Base-by-base conservation (phyloP, 2,329 filamentous ascomycete genomes). In the Curvularia sp. region DNA sequence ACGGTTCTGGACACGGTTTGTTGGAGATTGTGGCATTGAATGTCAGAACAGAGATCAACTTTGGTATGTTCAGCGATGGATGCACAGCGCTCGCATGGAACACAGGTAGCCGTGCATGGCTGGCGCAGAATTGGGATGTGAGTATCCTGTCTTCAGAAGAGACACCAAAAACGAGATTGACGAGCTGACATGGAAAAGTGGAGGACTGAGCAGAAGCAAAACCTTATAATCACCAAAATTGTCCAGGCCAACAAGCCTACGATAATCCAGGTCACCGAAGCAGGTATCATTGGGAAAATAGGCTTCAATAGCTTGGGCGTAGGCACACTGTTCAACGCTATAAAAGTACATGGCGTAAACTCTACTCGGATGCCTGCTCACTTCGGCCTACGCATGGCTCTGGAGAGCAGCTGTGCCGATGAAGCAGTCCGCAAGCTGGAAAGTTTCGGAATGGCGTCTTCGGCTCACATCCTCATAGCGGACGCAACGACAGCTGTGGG, bases 261-360 rank as follows among this genome's bases (percentile, higher is more conserved):
- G 1, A 81, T 87, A 55, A 72, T 81, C 15, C 86, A 85, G 77
- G 77, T 87, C 21, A 87, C 85, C 0, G 86, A 88, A 67, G 84
- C 82, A 0, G 86, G 86, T 13, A 81, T 88, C 21, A 82, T 89
- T 32, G 87, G 86, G 13, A 90, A 90, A 72, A 88, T 89, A 21
- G 87, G 87, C 0, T 78, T 89, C 63, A 90, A 90, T 66, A 77
- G 76, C 15, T 67, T 72, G 0, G 85, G 86, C 0, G 84, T 89
- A 0, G 87, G 86, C 0, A 82, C 83, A 0, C 84, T 83, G 42
- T 77, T 89, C 8, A 89, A 89, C 59, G 87, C 87, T 0, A 86
- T 89, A 59, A 80, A 81, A 38, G 84, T 84, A 3, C 79, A 80
- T 2, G 85, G 86, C 1, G 81, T 87, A 47, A 79, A 86, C 65